A percentile compares a stretch with the other conserved stretches of the same genome.
Conservation (phyloP, 2,329 filamentous ascomycete species). For the Leptographium radiaticola region DNA sequence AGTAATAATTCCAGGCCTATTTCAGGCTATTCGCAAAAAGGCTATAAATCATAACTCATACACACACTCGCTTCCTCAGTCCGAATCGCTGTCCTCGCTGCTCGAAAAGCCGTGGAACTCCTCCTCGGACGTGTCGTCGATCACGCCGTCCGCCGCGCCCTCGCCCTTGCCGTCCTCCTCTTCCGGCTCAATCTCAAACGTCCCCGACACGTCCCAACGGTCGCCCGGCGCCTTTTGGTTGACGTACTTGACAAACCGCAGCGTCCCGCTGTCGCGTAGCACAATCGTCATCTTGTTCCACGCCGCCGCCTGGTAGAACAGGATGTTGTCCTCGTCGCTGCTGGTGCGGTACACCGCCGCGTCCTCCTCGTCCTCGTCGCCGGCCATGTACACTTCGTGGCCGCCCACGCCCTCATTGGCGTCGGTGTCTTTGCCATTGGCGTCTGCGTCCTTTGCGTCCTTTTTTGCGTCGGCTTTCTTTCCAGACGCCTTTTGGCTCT, state of each 20-base stretch:
- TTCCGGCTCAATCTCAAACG: conserved; percentile 57
- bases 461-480: conserved; percentile 10
- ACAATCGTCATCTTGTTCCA: conserved; percentile 95
- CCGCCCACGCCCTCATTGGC: conserved; percentile 50
- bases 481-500: conserved; percentile 19
- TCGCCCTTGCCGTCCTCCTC: conserved; percentile 30
- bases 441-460: conserved; percentile 7
- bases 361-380: conserved; percentile 56
- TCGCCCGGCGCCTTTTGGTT: conserved; percentile 72
- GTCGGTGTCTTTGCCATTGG: conserved; percentile 18
- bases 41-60: background rate
- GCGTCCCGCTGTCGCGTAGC: conserved; percentile 68
- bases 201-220: conserved; percentile 79
- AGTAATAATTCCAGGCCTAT: too few species aligned
- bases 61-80: conserved; percentile 4
- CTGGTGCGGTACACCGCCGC: conserved; percentile 78
- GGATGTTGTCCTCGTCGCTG: conserved; percentile 60
- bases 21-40: too few species aligned
- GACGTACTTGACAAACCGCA: conserved; percentile 96
- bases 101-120: conserved; percentile 47
- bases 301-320: conserved; percentile 47
- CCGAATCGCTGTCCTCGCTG: conserved; percentile 23
- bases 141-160: conserved; percentile 15
- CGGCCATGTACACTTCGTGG: conserved; percentile 89
- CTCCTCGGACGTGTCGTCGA: conserved; percentile 33